Percentiles rank a stretch among this genome's conserved stretches.
Conservation (phyloP, 2,329 filamentous ascomycete species). For the Colletotrichum sp. region DNA sequence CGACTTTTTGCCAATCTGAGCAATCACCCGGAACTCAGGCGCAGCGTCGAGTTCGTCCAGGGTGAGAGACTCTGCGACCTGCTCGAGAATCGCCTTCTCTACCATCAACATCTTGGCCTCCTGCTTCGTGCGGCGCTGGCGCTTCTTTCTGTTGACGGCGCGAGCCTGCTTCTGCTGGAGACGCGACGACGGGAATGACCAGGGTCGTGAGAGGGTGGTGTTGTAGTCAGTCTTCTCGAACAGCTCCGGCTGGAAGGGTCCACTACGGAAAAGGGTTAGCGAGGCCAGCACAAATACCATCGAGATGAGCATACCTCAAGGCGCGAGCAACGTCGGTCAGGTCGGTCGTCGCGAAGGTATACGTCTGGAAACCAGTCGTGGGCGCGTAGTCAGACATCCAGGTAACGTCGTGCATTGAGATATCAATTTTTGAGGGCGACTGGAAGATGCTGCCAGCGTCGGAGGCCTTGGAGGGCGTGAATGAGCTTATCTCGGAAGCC, state of each 20-base stretch:
- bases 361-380: neutral
- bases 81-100: neutral
- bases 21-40: neutral
- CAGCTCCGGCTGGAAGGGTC: neutral
- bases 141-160: neutral
- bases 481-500: neutral
- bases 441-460: neutral
- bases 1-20: neutral
- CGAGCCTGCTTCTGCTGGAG: neutral
- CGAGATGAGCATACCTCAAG: neutral
- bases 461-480: neutral
- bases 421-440: constrained; percentile 3
- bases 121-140: neutral
- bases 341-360: neutral
- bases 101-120: neutral
- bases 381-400: constrained; percentile 11
- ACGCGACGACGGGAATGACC: neutral
- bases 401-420: constrained; percentile 9
- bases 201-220: neutral
- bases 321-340: neutral
- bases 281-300: neutral
- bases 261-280: neutral
- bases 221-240: neutral
- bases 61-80: neutral
- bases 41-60: constrained; percentile 14